phyloP scores from a whole-genome alignment of 2,329 filamentous ascomycete genomes.

The Onygenales sp. region DNA sequence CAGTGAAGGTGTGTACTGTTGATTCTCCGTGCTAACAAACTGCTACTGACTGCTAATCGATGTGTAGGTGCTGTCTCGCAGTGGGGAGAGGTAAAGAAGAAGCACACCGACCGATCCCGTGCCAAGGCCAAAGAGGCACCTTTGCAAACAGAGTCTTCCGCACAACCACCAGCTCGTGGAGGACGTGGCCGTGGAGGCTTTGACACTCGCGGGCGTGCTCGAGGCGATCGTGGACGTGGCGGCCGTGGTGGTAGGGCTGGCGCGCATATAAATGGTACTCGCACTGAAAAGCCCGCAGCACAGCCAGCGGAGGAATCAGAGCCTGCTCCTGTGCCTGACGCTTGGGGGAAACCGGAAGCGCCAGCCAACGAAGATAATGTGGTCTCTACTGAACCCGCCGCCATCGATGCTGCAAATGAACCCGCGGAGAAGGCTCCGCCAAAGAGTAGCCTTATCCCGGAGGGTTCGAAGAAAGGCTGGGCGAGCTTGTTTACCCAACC shows the following conservation, averaged over 20 bases:
- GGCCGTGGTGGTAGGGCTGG: constrained; percentile 36
- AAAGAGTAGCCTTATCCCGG: constrained; percentile 27
- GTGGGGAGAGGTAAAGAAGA: constrained; percentile 46
- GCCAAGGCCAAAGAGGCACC: constrained; percentile 37
- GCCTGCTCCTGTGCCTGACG: constrained; percentile 7
- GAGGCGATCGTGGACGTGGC: constrained; percentile 40
- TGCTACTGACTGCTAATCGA: constrained; percentile 3
- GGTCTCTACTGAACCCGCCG: constrained; percentile 13
- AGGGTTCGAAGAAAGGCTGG: constrained; percentile 46
- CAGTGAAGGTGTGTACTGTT: constrained; percentile 33
- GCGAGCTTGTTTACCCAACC: constrained; percentile 66
- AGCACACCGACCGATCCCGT: constrained; percentile 36
- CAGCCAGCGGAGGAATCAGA: constrained; percentile 6
- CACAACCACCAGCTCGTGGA: constrained; percentile 26
- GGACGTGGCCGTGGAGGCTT: constrained; percentile 39
- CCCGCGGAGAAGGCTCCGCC: constrained; percentile 11
- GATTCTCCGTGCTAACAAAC: neutral
- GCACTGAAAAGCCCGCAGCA: constrained; percentile 23
- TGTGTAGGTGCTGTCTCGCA: constrained; percentile 40
- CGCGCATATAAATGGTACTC: constrained; percentile 34
- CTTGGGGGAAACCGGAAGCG: constrained; percentile 9
- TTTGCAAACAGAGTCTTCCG: constrained; percentile 24
- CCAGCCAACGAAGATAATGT: constrained; percentile 17
- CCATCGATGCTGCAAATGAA: constrained; percentile 10
- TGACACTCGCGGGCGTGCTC: constrained; percentile 37